Evolutionary conservation across 225 moss, liverwort and hornwort genomes (phyloP).

Genomic region (Straminergon stramineum): DNA sequence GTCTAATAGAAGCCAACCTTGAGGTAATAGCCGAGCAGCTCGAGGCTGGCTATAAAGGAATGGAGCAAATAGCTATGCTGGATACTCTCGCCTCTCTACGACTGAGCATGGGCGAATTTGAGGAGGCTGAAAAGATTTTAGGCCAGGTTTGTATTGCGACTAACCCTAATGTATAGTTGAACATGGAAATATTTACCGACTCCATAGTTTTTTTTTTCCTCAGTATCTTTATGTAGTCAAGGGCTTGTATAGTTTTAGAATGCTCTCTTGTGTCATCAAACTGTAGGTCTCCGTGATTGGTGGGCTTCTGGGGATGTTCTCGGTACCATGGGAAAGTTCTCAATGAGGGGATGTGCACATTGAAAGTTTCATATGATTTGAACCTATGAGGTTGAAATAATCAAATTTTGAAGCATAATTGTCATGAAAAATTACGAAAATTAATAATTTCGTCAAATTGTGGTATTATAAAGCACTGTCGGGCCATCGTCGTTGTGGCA

Average conservation of each 20-base stretch:
- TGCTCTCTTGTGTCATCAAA: not conserved
- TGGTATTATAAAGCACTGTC: not conserved
- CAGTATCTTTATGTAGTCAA: not conserved
- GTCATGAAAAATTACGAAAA: not conserved
- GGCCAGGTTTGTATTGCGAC: conserved; percentile 30
- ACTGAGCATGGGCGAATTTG: conserved; percentile 72
- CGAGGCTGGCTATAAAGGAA: conserved; percentile 59
- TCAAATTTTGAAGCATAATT: not conserved
- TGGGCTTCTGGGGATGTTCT: not conserved
- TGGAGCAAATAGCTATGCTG: conserved; percentile 88
- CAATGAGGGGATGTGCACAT: not conserved
- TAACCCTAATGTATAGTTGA: not conserved
- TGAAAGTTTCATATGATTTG: not conserved
- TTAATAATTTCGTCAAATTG: not conserved
- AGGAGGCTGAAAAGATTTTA: conserved; percentile 55
- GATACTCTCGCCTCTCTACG: conserved; percentile 81
- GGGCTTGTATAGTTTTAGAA: not conserved
- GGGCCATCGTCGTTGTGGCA: not conserved
- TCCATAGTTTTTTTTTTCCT: not conserved
- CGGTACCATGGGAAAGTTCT: not conserved
- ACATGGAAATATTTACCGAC: not conserved
- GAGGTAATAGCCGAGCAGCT: conserved; percentile 66
- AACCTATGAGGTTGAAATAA: not conserved
- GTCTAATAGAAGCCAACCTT: conserved; percentile 79
- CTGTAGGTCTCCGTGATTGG: not conserved